Evolutionary conservation across 108 stramenopile genomes (phyloP).

Genomic region (Epithemia pelagica): DNA sequence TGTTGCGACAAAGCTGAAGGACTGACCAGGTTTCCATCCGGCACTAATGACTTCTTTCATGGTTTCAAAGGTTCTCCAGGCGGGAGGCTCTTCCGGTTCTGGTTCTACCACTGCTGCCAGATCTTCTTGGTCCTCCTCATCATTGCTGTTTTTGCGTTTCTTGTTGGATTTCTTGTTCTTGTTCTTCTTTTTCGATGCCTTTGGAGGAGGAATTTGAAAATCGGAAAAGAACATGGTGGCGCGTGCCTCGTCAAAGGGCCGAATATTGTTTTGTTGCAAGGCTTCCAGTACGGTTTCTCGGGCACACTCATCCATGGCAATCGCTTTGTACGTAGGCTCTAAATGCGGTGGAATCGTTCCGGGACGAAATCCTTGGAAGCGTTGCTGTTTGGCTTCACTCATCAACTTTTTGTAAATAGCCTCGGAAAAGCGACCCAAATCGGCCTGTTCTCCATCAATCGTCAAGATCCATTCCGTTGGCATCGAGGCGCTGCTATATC

Average conservation of each 20-base stretch:
- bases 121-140: conserved; percentile 14
- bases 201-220: conserved; percentile 50
- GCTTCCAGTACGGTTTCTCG: conserved; percentile 75
- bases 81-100: conserved; percentile 13
- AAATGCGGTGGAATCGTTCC: conserved; percentile 82
- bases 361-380: conserved; percentile 76
- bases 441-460: conserved; percentile 72
- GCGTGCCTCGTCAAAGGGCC: conserved; percentile 62
- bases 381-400: conserved; percentile 57
- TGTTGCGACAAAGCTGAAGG: conserved; percentile 66
- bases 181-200: conserved; percentile 36
- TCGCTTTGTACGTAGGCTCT: conserved; percentile 58
- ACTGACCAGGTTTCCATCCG: conserved; percentile 80
- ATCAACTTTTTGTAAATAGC: conserved; percentile 72
- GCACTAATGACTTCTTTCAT: conserved; percentile 72
- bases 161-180: conserved; percentile 16
- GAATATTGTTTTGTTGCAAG: conserved; percentile 77
- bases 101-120: neutral
- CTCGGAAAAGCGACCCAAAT: conserved; percentile 66
- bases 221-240: conserved; percentile 40
- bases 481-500: too few species aligned
- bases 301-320: conserved; percentile 81
- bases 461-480: conserved; percentile 53
- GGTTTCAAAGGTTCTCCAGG: conserved; percentile 51
- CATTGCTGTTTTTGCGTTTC: conserved; percentile 12